A percentile compares a stretch with the other conserved stretches of the same genome.
Conservation (phyloP, 139 green algal genomes). For the Chlamydomonas eustigma region DNA sequence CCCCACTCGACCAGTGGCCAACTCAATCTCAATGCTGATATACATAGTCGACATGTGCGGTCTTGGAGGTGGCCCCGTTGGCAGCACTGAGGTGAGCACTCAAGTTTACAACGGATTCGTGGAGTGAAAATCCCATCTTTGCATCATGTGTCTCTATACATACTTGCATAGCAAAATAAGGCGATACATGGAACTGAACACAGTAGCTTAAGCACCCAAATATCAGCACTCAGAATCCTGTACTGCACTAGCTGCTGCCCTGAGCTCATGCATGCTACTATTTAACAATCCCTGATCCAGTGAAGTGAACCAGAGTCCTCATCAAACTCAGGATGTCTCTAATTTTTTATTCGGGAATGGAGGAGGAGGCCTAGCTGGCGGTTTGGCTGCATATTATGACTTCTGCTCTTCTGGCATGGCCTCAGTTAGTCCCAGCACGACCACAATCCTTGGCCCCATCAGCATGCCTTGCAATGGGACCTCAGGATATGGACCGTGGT, state of each 20-base stretch:
- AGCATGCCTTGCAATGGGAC: constrained; percentile 1
- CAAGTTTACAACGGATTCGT: no score
- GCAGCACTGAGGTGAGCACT: neutral
- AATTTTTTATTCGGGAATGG: neutral
- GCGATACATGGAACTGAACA: no score
- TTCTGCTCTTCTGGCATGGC: neutral
- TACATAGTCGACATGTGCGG: constrained; percentile 10
- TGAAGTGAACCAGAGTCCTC: no score
- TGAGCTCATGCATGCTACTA: neutral
- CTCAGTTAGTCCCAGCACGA: neutral
- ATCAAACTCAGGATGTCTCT: neutral
- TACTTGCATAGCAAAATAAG: no score
- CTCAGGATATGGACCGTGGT: neutral
- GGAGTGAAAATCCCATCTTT: no score
- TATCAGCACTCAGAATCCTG: no score
- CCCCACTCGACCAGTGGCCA: neutral
- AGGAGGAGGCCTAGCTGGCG: neutral
- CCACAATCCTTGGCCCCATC: neutral
- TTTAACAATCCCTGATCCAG: no score
- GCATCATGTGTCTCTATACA: no score
- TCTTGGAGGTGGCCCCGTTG: neutral
- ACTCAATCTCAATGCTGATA: neutral
- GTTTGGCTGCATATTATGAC: neutral
- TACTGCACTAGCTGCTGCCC: no score
- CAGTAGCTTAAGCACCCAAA: no score